phyloP scores from a whole-genome alignment of 768 basidiomycete species.

The Stropharia rugosoannulata region DNA sequence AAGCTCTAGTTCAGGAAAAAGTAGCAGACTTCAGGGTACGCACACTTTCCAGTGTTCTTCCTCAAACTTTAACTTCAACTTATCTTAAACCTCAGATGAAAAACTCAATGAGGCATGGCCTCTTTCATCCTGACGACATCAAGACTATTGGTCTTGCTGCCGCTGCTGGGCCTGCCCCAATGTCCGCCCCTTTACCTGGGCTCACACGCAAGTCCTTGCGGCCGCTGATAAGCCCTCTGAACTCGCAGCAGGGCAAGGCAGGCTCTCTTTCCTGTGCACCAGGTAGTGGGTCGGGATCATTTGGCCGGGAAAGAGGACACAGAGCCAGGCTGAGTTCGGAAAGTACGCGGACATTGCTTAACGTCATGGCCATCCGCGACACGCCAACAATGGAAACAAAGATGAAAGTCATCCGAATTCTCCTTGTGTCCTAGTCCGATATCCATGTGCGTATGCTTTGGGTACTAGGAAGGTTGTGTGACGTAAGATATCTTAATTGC shows the following conservation, averaged over 20 bases:
- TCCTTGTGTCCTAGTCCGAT: slow-evolving; percentile 92
- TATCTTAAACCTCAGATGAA: slow-evolving; percentile 47
- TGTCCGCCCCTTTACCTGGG: slow-evolving; percentile 68
- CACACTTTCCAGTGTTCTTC: neutral
- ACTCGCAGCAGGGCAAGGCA: slow-evolving; percentile 52
- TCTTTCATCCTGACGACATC: slow-evolving; percentile 90
- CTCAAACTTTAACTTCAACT: neutral
- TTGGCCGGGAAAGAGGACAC: slow-evolving; percentile 56
- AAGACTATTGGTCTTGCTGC: slow-evolving; percentile 64
- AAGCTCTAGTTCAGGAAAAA: slow-evolving; percentile 65
- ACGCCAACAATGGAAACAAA: slow-evolving; percentile 72
- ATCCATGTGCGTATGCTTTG: slow-evolving; percentile 87
- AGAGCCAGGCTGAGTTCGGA: slow-evolving; percentile 65
- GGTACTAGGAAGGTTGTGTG: slow-evolving; percentile 87
- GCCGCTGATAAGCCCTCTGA: slow-evolving; percentile 36
- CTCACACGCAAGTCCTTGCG: slow-evolving; percentile 54
- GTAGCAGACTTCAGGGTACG: slow-evolving; percentile 81
- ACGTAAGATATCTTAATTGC: slow-evolving; percentile 52
- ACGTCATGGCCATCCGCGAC: slow-evolving; percentile 78
- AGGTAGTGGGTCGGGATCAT: slow-evolving; percentile 49
- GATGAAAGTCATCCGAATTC: slow-evolving; percentile 84
- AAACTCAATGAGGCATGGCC: slow-evolving; percentile 67
- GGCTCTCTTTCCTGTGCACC: slow-evolving; percentile 49
- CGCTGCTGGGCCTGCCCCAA: slow-evolving; percentile 50
- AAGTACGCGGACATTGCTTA: slow-evolving; percentile 90